Conservation (phyloP, 129 eudicot species). For the Artemisia annua region DNA sequence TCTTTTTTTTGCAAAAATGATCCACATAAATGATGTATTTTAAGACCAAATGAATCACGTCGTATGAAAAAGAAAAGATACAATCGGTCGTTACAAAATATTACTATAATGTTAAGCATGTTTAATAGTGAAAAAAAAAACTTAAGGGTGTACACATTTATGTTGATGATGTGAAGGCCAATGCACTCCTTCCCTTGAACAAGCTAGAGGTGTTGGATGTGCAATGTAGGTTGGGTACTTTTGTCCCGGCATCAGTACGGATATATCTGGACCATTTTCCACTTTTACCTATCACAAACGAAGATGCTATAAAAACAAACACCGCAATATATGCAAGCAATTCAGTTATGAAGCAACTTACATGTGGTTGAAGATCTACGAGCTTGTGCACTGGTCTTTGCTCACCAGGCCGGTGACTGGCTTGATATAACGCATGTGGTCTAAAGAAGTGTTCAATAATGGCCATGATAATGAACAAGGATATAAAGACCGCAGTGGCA, state of each 20-base stretch:
- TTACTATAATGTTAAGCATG: background rate
- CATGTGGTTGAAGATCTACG: conserved; percentile 36
- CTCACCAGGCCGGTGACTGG: conserved; percentile 19
- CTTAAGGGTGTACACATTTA: conserved; percentile 20
- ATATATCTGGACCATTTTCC: conserved; percentile 47
- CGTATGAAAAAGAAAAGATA: no score
- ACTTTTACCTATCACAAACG: conserved; percentile 42
- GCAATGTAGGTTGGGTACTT: conserved; percentile 80
- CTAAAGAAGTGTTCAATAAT: conserved; percentile 64
- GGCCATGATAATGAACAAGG: conserved; percentile 75
- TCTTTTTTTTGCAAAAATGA: background rate
- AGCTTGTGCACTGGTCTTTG: conserved; percentile 46
- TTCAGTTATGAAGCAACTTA: conserved; percentile 18
- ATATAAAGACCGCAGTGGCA: conserved; percentile 71
- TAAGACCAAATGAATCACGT: background rate
- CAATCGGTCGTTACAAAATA: no score
- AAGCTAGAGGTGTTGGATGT: conserved; percentile 86
- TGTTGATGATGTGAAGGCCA: conserved; percentile 69
- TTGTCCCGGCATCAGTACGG: conserved; percentile 86
- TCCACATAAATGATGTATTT: background rate
- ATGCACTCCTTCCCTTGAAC: conserved; percentile 65
- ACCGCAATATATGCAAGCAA: background rate
- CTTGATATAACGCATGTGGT: conserved; percentile 50
- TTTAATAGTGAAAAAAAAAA: background rate
- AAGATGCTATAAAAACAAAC: background rate